Conservation (phyloP, 108 stramenopile genomes). For the Chaetoceros muelleri region DNA sequence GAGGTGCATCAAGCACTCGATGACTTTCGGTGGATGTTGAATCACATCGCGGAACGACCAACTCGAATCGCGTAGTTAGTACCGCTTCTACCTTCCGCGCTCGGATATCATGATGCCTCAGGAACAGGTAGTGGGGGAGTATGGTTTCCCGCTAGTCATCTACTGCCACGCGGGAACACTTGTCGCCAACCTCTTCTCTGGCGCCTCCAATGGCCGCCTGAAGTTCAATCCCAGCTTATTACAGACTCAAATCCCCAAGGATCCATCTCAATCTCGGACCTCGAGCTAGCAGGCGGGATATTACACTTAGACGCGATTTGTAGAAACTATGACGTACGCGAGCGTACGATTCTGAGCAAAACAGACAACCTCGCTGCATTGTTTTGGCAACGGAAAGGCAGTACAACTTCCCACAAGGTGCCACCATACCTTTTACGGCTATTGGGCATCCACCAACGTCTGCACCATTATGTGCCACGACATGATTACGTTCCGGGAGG, state of each 20-base stretch:
- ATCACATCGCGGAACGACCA: too few relatives aligned
- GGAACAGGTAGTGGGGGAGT: slow-evolving; percentile 22
- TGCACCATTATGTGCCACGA: too few relatives aligned
- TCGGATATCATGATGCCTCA: slow-evolving; percentile 30
- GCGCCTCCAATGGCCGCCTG: slow-evolving; percentile 18
- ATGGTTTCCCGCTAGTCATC: slow-evolving; percentile 18
- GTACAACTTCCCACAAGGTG: slow-evolving; percentile 13
- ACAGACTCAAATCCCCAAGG: slow-evolving; percentile 16
- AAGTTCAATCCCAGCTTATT: slow-evolving; percentile 7
- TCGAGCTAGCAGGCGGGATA: too few relatives aligned
- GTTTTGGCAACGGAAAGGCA: slow-evolving; percentile 27
- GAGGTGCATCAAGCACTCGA: too few relatives aligned
- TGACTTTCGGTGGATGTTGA: too few relatives aligned
- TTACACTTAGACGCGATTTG: slow-evolving; percentile 31
- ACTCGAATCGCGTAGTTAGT: slow-evolving; percentile 28
- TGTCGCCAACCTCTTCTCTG: slow-evolving; percentile 26
- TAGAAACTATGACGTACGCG: slow-evolving; percentile 12
- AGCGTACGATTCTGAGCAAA: slow-evolving; percentile 31
- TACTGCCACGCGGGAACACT: slow-evolving; percentile 5
- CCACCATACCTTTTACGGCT: slow-evolving; percentile 34
- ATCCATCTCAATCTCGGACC: too few relatives aligned
- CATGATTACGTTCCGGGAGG: too few relatives aligned
- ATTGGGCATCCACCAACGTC: too few relatives aligned
- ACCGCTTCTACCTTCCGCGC: slow-evolving; percentile 14
- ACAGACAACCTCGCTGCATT: slow-evolving; percentile 28